phyloP scores from a whole-genome alignment of 495 filamentous ascomycete genomes.

The Penicillium robsamsonii region DNA sequence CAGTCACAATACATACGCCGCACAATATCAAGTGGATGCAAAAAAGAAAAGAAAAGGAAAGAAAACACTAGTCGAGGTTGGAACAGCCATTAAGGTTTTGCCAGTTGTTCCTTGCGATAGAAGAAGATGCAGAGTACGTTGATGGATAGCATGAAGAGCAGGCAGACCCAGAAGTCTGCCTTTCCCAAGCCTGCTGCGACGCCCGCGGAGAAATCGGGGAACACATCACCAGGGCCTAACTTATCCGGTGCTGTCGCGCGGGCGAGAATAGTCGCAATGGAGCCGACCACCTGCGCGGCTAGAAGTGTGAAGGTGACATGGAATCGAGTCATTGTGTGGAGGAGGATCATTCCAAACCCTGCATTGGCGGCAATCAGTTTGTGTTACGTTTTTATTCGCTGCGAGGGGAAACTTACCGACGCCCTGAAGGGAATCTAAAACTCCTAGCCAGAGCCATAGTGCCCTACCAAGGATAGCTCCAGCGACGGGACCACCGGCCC shows the following conservation, averaged over 20 bases:
- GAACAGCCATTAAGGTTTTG: conserved; percentile 52
- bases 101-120: conserved; percentile 37
- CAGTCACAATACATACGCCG: neutral
- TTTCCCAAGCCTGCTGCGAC: conserved; percentile 41
- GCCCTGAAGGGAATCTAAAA: conserved; percentile 48
- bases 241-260: conserved; percentile 51
- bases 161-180: conserved; percentile 56
- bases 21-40: neutral
- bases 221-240: conserved; percentile 61
- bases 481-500: conserved; percentile 42
- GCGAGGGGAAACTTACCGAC: conserved; percentile 23
- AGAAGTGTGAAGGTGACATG: conserved; percentile 57
- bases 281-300: conserved; percentile 56
- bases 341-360: conserved; percentile 62
- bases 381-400: conserved; percentile 4
- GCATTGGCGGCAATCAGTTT: conserved; percentile 58
- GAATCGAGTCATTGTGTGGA: conserved; percentile 60
- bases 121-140: conserved; percentile 55
- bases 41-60: neutral
- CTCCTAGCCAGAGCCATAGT: conserved; percentile 51
- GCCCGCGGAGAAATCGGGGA: conserved; percentile 55
- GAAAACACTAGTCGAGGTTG: conserved; percentile 4
- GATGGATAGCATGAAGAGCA: conserved; percentile 54
- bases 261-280: conserved; percentile 41
- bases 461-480: conserved; percentile 46